Evolutionary conservation across 139 green algal species (phyloP).

Genomic region (Closterium sp.): DNA sequence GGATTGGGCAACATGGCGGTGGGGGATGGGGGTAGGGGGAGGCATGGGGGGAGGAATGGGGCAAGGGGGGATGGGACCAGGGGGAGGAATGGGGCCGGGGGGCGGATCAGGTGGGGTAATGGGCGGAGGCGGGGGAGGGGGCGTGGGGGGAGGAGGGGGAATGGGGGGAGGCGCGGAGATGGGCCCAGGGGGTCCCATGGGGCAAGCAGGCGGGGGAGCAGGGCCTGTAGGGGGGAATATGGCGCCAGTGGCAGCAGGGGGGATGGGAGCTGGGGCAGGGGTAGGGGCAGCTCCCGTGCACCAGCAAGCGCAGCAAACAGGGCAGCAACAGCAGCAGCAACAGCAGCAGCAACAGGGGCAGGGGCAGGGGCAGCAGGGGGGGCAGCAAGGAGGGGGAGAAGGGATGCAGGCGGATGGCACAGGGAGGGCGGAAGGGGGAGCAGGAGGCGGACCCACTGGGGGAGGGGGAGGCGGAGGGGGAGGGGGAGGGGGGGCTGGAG

Average conservation of each 20-base stretch:
- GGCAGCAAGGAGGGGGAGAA: no score
- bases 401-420: no score
- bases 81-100: neutral
- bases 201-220: neutral
- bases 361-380: no score
- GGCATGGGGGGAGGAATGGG: no score
- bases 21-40: no score
- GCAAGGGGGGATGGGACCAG: no score
- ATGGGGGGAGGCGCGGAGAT: neutral
- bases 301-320: neutral
- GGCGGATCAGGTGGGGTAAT: neutral
- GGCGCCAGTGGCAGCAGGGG: neutral
- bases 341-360: neutral
- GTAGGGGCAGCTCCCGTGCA: neutral
- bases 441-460: no score
- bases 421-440: no score
- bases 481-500: no score
- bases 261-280: neutral
- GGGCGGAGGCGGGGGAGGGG: neutral
- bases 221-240: neutral
- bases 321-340: neutral
- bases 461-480: no score
- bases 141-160: no score
- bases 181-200: neutral
- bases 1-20: neutral